phyloP scores from a whole-genome alignment of 1,284 basidiomycete genomes.

The Xerocomus minutiporus region DNA sequence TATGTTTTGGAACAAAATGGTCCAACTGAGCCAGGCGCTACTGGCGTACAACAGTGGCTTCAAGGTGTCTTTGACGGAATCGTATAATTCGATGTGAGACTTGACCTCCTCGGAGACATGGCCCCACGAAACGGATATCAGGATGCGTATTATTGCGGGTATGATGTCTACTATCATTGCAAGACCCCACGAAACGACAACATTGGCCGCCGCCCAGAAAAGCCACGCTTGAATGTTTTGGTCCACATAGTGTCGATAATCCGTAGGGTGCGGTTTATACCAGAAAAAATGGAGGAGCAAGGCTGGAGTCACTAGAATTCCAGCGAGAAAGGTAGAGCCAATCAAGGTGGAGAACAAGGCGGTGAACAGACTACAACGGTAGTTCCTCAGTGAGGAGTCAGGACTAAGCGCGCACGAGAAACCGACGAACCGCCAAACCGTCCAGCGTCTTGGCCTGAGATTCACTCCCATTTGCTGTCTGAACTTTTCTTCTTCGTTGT shows the following conservation, averaged over 20 bases:
- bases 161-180: constrained; percentile 65
- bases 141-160: constrained; percentile 48
- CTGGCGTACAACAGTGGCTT: constrained; percentile 68
- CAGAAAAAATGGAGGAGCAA: constrained; percentile 64
- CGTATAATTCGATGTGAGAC: constrained; percentile 61
- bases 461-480: constrained; percentile 53
- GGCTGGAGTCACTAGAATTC: constrained; percentile 53
- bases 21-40: constrained; percentile 65
- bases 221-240: constrained; percentile 73
- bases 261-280: constrained; percentile 55
- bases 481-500: constrained; percentile 64
- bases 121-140: constrained; percentile 62
- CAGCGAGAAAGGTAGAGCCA: constrained; percentile 63
- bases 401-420: not conserved
- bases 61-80: constrained; percentile 59
- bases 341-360: constrained; percentile 67
- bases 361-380: constrained; percentile 46
- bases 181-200: constrained; percentile 71
- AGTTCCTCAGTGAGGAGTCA: constrained; percentile 2
- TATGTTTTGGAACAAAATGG: constrained; percentile 61
- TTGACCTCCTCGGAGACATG: constrained; percentile 69
- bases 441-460: constrained; percentile 45
- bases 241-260: constrained; percentile 54
- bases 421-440: constrained; percentile 48
- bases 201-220: constrained; percentile 72